phyloP scores from a whole-genome alignment of 129 eudicot species.

The Escallonia rubra region DNA sequence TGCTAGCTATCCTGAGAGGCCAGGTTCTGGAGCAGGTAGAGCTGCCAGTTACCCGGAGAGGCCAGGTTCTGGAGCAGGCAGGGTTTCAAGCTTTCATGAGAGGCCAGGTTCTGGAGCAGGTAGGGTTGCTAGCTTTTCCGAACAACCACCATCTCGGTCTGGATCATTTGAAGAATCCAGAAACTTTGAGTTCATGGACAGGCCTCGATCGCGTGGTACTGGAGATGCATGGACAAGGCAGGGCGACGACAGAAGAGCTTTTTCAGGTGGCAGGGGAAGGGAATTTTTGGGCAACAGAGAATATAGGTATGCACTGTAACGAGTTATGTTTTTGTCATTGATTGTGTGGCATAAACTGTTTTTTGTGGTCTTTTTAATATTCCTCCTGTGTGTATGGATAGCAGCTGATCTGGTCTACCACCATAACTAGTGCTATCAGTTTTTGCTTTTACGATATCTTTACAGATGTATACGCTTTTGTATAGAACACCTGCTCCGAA shows the following conservation, averaged over 20 bases:
- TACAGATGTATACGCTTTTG: neutral
- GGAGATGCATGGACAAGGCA: slow-evolving; percentile 43
- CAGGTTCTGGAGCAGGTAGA: slow-evolving; percentile 48
- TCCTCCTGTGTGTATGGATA: too few species aligned
- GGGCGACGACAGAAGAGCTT: slow-evolving; percentile 45
- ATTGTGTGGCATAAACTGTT: too few species aligned
- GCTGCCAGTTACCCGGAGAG: slow-evolving; percentile 32
- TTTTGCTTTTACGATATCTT: neutral
- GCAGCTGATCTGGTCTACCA: neutral
- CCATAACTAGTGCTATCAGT: neutral
- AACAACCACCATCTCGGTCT: slow-evolving; percentile 26
- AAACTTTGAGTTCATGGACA: slow-evolving; percentile 23
- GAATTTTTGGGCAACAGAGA: slow-evolving; percentile 43
- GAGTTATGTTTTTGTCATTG: neutral
- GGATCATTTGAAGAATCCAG: slow-evolving; percentile 29
- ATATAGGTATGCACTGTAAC: slow-evolving; percentile 31
- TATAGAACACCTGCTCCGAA: neutral
- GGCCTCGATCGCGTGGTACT: slow-evolving; percentile 50
- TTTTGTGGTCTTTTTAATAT: too few species aligned
- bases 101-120: slow-evolving; percentile 55
- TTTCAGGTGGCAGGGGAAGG: slow-evolving; percentile 42
- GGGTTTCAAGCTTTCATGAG: slow-evolving; percentile 29
- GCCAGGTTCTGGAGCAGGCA: slow-evolving; percentile 81
- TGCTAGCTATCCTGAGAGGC: slow-evolving; percentile 9
- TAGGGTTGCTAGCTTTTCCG: slow-evolving; percentile 23